phyloP scores from a whole-genome alignment of 2,329 filamentous ascomycete species.

The Trichoderma semiorbis region DNA sequence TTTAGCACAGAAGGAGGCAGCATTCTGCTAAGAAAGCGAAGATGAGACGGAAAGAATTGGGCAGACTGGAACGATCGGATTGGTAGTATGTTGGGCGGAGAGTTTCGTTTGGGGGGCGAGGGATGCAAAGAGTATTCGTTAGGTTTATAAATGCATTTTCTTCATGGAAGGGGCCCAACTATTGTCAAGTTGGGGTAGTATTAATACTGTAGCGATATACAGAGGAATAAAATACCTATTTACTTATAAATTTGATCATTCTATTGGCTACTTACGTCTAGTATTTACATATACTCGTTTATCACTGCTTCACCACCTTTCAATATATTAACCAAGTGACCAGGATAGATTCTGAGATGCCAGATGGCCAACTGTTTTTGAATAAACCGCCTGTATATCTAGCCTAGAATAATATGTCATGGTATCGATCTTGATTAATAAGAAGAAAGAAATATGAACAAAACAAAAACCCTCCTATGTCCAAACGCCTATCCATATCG shows the following conservation, averaged over 20 bases:
- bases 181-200: not conserved
- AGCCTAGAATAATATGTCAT: constrained; percentile 11
- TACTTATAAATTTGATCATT: not conserved
- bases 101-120: not conserved
- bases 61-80: not conserved
- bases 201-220: not conserved
- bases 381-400: constrained; percentile 5
- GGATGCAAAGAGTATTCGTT: constrained; percentile 8
- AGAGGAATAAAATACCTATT: not conserved
- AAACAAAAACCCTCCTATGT: not conserved
- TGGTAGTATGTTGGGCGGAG: not conserved
- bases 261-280: no score
- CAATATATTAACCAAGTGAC: not conserved
- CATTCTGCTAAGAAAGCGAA: not conserved
- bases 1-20: not conserved
- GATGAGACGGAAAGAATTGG: not conserved
- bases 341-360: not conserved
- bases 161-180: not conserved
- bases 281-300: no score
- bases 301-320: not conserved
- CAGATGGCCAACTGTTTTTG: not conserved
- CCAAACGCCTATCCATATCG: not conserved
- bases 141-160: not conserved
- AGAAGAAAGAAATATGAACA: not conserved
- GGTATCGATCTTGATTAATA: not conserved